Conservation (phyloP, 176 grass and related monocot genomes). For the Musa troglodytarum region DNA sequence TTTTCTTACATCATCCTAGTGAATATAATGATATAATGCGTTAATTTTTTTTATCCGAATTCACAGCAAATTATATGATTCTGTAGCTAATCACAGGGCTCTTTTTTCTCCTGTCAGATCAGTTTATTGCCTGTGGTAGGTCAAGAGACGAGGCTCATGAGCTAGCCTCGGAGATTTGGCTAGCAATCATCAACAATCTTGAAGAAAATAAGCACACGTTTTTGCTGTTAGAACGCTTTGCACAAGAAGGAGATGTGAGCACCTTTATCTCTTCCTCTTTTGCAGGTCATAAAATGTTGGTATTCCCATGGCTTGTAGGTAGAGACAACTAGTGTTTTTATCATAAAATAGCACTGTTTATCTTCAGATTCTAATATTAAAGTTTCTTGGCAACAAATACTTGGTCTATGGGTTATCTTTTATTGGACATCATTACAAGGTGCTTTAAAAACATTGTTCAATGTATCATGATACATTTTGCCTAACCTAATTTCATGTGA, state of each 20-base stretch:
- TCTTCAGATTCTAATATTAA: neutral
- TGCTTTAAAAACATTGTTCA: neutral
- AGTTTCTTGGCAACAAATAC: neutral
- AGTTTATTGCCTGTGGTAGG: slow-evolving; percentile 84
- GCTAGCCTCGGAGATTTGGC: slow-evolving; percentile 81
- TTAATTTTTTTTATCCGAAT: neutral
- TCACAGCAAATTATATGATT: neutral
- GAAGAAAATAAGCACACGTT: slow-evolving; percentile 79
- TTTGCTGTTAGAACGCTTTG: slow-evolving; percentile 52
- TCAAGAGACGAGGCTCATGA: slow-evolving; percentile 85
- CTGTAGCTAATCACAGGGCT: neutral
- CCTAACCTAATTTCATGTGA: neutral
- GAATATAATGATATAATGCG: neutral
- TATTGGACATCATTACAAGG: neutral
- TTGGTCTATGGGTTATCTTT: neutral
- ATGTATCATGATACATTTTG: neutral
- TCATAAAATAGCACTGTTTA: neutral
- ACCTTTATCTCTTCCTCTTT: neutral
- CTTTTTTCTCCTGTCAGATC: slow-evolving; percentile 46
- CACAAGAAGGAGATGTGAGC: slow-evolving; percentile 88
- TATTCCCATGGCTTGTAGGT: neutral
- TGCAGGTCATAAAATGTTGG: neutral
- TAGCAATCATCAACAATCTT: slow-evolving; percentile 82
- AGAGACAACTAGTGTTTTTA: neutral
- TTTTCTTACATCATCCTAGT: neutral